phyloP scores from a whole-genome alignment of 106 monocot species.

The Agapanthus africanus region DNA sequence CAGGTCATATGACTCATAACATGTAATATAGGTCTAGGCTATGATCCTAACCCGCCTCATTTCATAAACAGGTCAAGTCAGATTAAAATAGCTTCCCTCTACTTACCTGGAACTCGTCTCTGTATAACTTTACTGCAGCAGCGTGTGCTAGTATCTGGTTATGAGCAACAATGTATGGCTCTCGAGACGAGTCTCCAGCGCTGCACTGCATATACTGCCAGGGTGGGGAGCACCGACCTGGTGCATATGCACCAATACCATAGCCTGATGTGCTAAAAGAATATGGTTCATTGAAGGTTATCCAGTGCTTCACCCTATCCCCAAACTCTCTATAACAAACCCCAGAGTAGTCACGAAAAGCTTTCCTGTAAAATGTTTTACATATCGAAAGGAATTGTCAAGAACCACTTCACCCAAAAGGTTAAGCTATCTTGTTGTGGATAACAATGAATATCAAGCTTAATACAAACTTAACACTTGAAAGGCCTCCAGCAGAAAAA shows the following conservation, averaged over 20 bases:
- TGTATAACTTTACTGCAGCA: slow-evolving; percentile 5
- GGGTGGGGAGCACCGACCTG: background rate
- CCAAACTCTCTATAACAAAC: slow-evolving; percentile 8
- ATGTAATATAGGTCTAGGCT: too few species aligned
- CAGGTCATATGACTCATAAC: too few species aligned
- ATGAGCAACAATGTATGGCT: slow-evolving; percentile 13
- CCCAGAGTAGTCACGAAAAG: background rate
- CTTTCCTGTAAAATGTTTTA: slow-evolving; percentile 1
- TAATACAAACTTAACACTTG: too few species aligned
- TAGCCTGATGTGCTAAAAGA: slow-evolving; percentile 1
- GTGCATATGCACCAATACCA: background rate
- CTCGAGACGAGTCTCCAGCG: background rate
- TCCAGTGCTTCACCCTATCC: slow-evolving; percentile 15
- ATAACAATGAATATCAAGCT: too few species aligned
- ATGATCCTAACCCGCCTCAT: too few species aligned
- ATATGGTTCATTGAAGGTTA: slow-evolving; percentile 13
- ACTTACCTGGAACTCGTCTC: slow-evolving; percentile 11
- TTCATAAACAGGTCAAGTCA: too few species aligned
- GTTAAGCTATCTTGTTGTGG: too few species aligned
- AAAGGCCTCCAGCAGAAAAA: too few species aligned
- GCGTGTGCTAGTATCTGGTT: slow-evolving; percentile 13
- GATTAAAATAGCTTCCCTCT: too few species aligned
- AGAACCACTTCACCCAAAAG: background rate
- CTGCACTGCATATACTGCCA: background rate
- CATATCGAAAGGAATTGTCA: too few species aligned